These are phyloP conservation scores for Neobulgaria alba DNA, from an alignment of 2,329 filamentous ascomycete species.

Conservation along the genomic window DNA sequence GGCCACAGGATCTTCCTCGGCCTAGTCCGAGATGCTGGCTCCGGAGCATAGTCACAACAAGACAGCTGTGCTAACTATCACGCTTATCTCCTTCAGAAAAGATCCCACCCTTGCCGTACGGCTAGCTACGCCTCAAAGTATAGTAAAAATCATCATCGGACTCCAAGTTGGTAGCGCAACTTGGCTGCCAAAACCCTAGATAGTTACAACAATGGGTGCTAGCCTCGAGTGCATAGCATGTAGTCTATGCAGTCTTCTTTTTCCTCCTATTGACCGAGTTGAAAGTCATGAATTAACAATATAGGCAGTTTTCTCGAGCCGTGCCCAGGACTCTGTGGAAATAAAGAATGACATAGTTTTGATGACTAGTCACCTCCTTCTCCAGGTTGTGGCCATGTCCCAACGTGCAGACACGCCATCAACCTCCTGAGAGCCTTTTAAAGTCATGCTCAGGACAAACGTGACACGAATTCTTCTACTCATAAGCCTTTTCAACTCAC, in stretches of 20 bases:
- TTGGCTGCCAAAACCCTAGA: neutral
- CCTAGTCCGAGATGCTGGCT: slow-evolving; percentile 50
- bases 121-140: neutral
- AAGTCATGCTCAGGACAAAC: slow-evolving; percentile 36
- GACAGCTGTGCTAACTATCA: slow-evolving; percentile 41
- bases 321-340: slow-evolving; percentile 1
- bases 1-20: slow-evolving; percentile 35
- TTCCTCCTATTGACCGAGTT: no score
- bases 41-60: slow-evolving; percentile 42
- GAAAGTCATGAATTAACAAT: no score
- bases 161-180: neutral
- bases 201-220: neutral
- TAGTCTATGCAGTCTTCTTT: slow-evolving; percentile 10
- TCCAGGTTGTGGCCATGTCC: no score
- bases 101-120: slow-evolving; percentile 16
- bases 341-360: neutral
- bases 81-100: slow-evolving; percentile 51
- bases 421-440: slow-evolving; percentile 29
- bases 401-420: no score
- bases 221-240: slow-evolving; percentile 9
- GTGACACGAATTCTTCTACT: no score
- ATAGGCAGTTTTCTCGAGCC: slow-evolving; percentile 2
- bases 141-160: slow-evolving; percentile 8
- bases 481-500: no score
- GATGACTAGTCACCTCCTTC: no score